A percentile compares a stretch with the other conserved stretches of the same genome.
Evolutionary conservation across 2,329 filamentous ascomycete species (phyloP).

Genomic region (Fusarium siculi): DNA sequence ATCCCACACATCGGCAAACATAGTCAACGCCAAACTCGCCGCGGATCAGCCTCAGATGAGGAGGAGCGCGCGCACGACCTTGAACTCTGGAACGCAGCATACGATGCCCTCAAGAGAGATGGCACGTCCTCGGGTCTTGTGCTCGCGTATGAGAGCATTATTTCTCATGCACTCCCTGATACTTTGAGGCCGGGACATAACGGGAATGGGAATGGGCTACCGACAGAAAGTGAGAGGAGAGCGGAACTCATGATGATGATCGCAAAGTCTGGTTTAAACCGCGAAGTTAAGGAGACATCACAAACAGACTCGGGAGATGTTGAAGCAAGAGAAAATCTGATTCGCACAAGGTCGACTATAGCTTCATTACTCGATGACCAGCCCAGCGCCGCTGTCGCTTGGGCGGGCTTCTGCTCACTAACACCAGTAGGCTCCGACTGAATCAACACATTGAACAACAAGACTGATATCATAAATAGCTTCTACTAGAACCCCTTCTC

Average conservation of each 20-base stretch:
- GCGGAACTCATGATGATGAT: constrained; percentile 46
- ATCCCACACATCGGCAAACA: constrained; percentile 26
- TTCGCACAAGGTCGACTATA: constrained; percentile 44
- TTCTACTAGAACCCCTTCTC: constrained; percentile 51
- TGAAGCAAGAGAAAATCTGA: constrained; percentile 44
- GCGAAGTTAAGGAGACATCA: constrained; percentile 38
- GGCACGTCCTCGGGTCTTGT: constrained; percentile 46
- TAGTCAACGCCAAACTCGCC: constrained; percentile 19
- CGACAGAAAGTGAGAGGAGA: constrained; percentile 41
- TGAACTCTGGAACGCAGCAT: constrained; percentile 50
- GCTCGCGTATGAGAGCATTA: constrained; percentile 50
- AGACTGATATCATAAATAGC: constrained; percentile 33
- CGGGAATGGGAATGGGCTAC: constrained; percentile 37
- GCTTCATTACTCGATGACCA: constrained; percentile 41
- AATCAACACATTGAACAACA: neutral
- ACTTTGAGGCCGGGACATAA: constrained; percentile 46
- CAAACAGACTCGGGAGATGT: constrained; percentile 45
- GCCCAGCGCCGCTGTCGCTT: constrained; percentile 47
- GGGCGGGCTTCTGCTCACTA: constrained; percentile 51
- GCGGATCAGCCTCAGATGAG: constrained; percentile 16
- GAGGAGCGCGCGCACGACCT: constrained; percentile 40
- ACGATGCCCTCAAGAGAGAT: constrained; percentile 47
- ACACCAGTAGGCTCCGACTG: constrained; percentile 47
- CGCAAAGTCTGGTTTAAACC: constrained; percentile 45
- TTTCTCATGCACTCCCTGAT: constrained; percentile 50